phyloP scores from a whole-genome alignment of 163 green algal genomes.

The Scenedesmus sp. region DNA sequence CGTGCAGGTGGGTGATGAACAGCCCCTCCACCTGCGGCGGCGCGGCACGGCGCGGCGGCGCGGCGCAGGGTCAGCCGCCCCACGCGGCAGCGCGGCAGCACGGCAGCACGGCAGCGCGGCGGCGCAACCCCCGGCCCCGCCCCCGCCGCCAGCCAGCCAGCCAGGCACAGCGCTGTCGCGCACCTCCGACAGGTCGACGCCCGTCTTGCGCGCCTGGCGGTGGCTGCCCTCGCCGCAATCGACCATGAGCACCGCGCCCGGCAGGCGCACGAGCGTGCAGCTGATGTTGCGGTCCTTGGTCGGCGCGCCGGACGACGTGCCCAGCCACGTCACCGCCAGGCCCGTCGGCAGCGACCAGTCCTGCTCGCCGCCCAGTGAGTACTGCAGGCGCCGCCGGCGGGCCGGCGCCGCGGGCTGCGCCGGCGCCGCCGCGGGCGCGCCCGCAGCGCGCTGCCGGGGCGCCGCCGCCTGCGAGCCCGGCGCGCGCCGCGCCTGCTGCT shows the following conservation, averaged over 20 bases:
- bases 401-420: too few relatives aligned
- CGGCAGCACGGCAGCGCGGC: background rate
- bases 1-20: constrained; percentile 96
- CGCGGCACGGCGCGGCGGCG: background rate
- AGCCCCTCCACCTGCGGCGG: constrained; percentile 53
- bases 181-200: constrained; percentile 52
- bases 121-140: constrained; percentile 5
- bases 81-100: constrained; percentile 48
- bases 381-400: background rate
- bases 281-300: constrained; percentile 84
- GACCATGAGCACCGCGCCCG: constrained; percentile 69
- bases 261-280: constrained; percentile 69
- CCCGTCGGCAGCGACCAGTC: constrained; percentile 55
- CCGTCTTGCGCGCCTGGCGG: constrained; percentile 70
- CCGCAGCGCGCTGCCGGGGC: background rate
- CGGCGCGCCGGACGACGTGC: constrained; percentile 87
- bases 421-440: constrained; percentile 9
- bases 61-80: too few relatives aligned
- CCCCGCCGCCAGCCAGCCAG: too few relatives aligned
- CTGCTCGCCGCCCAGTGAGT: background rate
- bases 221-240: constrained; percentile 93
- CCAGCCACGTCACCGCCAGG: constrained; percentile 89
- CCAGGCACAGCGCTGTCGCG: too few relatives aligned
- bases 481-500: background rate
- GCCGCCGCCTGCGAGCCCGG: background rate